phyloP scores from a whole-genome alignment of 805 yeast species.

The Teunomyces panamensis region DNA sequence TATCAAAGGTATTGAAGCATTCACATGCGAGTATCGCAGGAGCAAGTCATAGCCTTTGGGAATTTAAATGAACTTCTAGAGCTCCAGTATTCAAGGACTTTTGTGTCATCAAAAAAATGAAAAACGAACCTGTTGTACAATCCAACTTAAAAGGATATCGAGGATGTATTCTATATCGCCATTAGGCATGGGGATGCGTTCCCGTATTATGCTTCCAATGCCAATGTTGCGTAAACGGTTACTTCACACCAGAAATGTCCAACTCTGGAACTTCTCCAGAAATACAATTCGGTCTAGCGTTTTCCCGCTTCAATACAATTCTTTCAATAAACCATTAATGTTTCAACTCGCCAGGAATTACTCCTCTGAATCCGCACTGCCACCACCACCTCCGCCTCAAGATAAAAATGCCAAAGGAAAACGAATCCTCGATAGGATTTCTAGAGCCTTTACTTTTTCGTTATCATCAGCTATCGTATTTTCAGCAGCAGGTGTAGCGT shows the following conservation, averaged over 20 bases:
- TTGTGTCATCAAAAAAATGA: slow-evolving; percentile 3
- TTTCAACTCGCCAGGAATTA: neutral
- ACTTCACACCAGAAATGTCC: neutral
- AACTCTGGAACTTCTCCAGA: neutral
- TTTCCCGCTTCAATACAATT: neutral
- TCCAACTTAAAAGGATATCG: neutral
- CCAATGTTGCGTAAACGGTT: neutral
- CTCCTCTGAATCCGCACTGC: slow-evolving; percentile 18
- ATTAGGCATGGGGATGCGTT: neutral
- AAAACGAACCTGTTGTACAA: neutral
- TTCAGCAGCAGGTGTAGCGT: slow-evolving; percentile 69
- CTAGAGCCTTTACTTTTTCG: slow-evolving; percentile 59
- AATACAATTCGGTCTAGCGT: neutral
- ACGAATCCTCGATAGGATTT: slow-evolving; percentile 45
- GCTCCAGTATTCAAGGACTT: neutral
- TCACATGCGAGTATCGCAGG: too few relatives aligned
- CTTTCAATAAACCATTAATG: neutral
- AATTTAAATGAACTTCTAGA: neutral
- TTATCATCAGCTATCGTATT: slow-evolving; percentile 59
- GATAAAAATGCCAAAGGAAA: slow-evolving; percentile 41
- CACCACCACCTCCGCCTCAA: slow-evolving; percentile 36
- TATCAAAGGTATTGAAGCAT: too few relatives aligned
- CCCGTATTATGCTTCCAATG: neutral
- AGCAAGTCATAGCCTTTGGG: neutral
- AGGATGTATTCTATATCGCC: neutral